Conservation (phyloP, 768 basidiomycete species). For the Suillus bovinus region DNA sequence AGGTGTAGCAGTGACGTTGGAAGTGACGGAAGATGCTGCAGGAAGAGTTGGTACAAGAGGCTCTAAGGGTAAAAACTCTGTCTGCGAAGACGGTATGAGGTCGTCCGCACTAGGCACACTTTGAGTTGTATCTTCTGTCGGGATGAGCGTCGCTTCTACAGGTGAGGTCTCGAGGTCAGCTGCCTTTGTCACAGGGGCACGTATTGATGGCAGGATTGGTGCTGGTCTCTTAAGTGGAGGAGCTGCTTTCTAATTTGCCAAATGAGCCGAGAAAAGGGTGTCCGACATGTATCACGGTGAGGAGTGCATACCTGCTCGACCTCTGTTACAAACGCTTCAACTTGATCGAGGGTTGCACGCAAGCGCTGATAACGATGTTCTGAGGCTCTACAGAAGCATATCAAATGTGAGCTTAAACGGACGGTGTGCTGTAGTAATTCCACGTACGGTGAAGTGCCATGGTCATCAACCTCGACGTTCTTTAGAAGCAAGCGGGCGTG, state of each 20-base stretch:
- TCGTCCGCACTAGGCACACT: slow-evolving; percentile 21
- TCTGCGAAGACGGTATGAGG: slow-evolving; percentile 43
- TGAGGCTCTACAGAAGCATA: slow-evolving; percentile 37
- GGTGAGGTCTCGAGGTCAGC: slow-evolving; percentile 8
- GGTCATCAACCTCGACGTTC: slow-evolving; percentile 55
- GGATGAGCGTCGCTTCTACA: slow-evolving; percentile 23
- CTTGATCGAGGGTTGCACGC: slow-evolving; percentile 49
- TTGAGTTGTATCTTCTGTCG: slow-evolving; percentile 23
- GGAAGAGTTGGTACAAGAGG: slow-evolving; percentile 20
- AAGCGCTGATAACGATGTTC: slow-evolving; percentile 47
- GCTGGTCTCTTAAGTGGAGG: slow-evolving; percentile 42
- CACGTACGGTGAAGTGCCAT: slow-evolving; percentile 45
- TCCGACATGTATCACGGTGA: not conserved
- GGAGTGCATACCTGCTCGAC: slow-evolving; percentile 48
- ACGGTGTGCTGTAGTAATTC: slow-evolving; percentile 2
- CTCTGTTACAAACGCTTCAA: slow-evolving; percentile 53
- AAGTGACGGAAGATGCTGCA: slow-evolving; percentile 31
- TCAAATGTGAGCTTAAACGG: slow-evolving; percentile 3
- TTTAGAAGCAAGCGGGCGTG: slow-evolving; percentile 57
- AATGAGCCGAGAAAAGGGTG: not conserved
- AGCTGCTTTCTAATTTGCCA: slow-evolving; percentile 38
- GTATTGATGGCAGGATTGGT: slow-evolving; percentile 55
- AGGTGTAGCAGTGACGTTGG: slow-evolving; percentile 35
- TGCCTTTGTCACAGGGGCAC: slow-evolving; percentile 36
- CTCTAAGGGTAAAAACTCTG: not conserved